These are phyloP conservation scores for Corynespora cassiicola DNA, from an alignment of 2,329 filamentous ascomycete species.

Conservation along the genomic window DNA sequence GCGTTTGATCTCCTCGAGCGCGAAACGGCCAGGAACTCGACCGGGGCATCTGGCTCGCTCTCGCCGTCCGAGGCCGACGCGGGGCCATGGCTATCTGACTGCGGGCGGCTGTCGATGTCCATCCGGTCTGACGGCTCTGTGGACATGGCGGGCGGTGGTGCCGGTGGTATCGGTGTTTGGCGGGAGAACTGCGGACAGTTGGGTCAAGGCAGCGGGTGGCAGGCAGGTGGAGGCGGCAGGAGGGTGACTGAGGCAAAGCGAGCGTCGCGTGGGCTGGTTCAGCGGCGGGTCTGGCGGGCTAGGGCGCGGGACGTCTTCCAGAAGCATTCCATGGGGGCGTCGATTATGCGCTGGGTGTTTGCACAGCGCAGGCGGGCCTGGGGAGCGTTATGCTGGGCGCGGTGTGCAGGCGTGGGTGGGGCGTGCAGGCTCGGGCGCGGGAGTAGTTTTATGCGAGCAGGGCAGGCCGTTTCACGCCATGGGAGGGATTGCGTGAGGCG, in stretches of 20 bases:
- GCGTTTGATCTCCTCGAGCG: slow-evolving; percentile 47
- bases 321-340: slow-evolving; percentile 28
- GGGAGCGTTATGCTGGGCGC: slow-evolving; percentile 9
- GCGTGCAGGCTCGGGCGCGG: slow-evolving; percentile 5
- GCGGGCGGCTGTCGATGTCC: slow-evolving; percentile 18
- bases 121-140: slow-evolving; percentile 17
- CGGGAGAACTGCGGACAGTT: slow-evolving; percentile 10
- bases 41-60: slow-evolving; percentile 35
- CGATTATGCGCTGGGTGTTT: slow-evolving; percentile 21
- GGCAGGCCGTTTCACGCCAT: slow-evolving; percentile 32
- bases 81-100: slow-evolving; percentile 18
- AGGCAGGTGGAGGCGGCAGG: slow-evolving; percentile 34
- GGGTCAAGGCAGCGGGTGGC: slow-evolving; percentile 10
- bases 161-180: slow-evolving; percentile 2
- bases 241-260: slow-evolving; percentile 25
- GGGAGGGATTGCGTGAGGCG: slow-evolving; percentile 9
- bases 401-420: slow-evolving; percentile 9
- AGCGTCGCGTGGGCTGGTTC: slow-evolving; percentile 16
- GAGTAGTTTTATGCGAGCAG: slow-evolving; percentile 17
- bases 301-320: slow-evolving; percentile 30
- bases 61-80: slow-evolving; percentile 27
- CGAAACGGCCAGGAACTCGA: slow-evolving; percentile 47
- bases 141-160: slow-evolving; percentile 19
- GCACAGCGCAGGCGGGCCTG: slow-evolving; percentile 11
- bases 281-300: slow-evolving; percentile 20